phyloP scores from a whole-genome alignment of 768 basidiomycete genomes.

The Boletus vermiculosoides region DNA sequence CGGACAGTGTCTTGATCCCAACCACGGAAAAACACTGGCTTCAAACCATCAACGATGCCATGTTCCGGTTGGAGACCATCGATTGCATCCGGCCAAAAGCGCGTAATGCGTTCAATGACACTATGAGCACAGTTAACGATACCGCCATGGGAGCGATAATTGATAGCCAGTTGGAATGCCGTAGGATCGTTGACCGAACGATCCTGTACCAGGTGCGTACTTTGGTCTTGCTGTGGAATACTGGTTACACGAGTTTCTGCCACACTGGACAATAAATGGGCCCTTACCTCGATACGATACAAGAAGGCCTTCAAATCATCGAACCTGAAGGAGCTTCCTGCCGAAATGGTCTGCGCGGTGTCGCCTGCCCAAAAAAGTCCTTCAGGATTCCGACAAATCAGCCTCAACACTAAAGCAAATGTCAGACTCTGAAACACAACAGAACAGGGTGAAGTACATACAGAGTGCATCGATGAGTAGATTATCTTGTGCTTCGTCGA shows the following conservation, averaged over 20 bases:
- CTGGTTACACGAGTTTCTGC: neutral
- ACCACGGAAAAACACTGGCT: slow-evolving; percentile 57
- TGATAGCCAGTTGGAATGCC: slow-evolving; percentile 58
- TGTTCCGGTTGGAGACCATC: slow-evolving; percentile 56
- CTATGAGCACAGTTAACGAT: slow-evolving; percentile 72
- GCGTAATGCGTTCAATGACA: slow-evolving; percentile 57
- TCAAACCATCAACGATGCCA: slow-evolving; percentile 51
- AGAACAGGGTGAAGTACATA: slow-evolving; percentile 28
- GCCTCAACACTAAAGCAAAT: slow-evolving; percentile 49
- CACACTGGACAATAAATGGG: neutral
- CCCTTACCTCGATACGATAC: slow-evolving; percentile 55
- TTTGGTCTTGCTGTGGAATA: slow-evolving; percentile 22
- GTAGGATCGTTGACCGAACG: slow-evolving; percentile 26
- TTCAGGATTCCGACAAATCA: slow-evolving; percentile 59
- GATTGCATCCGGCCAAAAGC: slow-evolving; percentile 64
- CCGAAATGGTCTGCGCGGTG: slow-evolving; percentile 51
- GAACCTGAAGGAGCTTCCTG: slow-evolving; percentile 61
- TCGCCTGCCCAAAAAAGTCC: slow-evolving; percentile 51
- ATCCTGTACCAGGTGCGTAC: slow-evolving; percentile 6
- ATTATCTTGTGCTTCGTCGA: slow-evolving; percentile 76
- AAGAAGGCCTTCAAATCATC: slow-evolving; percentile 69
- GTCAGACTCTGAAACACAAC: slow-evolving; percentile 7
- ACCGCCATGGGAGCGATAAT: slow-evolving; percentile 72
- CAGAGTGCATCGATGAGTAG: slow-evolving; percentile 56
- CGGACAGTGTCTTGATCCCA: slow-evolving; percentile 42